phyloP scores from a whole-genome alignment of 2,329 filamentous ascomycete species.

The Bipolaris bicolor region DNA sequence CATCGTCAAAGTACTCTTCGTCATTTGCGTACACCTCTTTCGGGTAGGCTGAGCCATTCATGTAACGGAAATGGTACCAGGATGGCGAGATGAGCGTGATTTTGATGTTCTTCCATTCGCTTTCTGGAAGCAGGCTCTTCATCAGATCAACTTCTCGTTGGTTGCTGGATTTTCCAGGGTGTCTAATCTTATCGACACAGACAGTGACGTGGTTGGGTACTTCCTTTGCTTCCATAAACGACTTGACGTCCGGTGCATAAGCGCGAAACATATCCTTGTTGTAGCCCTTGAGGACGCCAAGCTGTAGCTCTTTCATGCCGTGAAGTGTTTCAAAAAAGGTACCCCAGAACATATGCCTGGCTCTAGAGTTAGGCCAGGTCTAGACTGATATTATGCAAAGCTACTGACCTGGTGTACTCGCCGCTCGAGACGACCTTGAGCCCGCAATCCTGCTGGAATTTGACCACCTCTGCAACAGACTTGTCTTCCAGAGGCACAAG shows the following conservation, averaged over 20 bases:
- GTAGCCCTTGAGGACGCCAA: conserved; percentile 53
- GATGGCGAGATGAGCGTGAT: conserved; percentile 70
- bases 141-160: conserved; percentile 66
- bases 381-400: not conserved
- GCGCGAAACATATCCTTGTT: conserved; percentile 61
- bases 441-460: conserved; percentile 67
- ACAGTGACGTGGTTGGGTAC: conserved; percentile 62
- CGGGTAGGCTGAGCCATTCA: conserved; percentile 57
- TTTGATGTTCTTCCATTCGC: conserved; percentile 69
- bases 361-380: conserved; percentile 17
- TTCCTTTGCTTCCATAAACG: conserved; percentile 64
- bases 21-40: conserved; percentile 55
- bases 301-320: conserved; percentile 60
- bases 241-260: conserved; percentile 67
- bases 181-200: conserved; percentile 64
- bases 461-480: conserved; percentile 69
- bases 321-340: conserved; percentile 62
- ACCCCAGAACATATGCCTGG: conserved; percentile 61
- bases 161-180: conserved; percentile 62
- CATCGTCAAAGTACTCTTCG: conserved; percentile 56
- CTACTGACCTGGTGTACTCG: conserved; percentile 61
- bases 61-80: conserved; percentile 72
- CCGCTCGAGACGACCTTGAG: conserved; percentile 71
- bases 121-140: conserved; percentile 63
- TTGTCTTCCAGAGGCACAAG: conserved; percentile 68